Evolutionary conservation across 1,284 basidiomycete species (phyloP), one percentile per base, ranked within the genome.

Genomic region (Gymnopus androsaceus): DNA sequence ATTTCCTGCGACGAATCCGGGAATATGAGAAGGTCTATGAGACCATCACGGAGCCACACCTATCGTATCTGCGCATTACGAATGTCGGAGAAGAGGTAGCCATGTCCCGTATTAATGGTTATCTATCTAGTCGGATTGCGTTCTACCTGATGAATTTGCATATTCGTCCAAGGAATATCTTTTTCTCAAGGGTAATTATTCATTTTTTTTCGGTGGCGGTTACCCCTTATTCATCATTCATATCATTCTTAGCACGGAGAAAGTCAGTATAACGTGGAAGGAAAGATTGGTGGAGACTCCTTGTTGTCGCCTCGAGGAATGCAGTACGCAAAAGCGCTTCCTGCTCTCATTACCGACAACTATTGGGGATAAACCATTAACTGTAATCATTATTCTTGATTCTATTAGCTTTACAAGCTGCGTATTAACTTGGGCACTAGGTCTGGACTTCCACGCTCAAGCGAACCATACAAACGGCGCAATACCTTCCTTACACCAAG

Each of bases 101-200:
- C 1, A 82, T 95, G 59, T 90, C 88, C 62, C 82, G 87, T 61
- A 95, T 95, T 51, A 83, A 94, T 64, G 94, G 95, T 19, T 99
- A 99, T 68, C 75, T 99, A 58, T 94, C 97, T 69, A 94, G 92
- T 78, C 88, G 97, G 34, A 96, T 99, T 62, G 96, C 94, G 3
- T 99, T 98, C 75, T 99, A 97, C 73, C 79, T 99, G 57, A 98
- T 98, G 95, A 99, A 99, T 73, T 72, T 98, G 64, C 97, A 99
- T 70, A 77, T 99, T 61, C 97, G 98, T 66, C 96, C 97, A 12
- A 81, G 97, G 59, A 94, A 90, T 69, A 98, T 99, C 64, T 99
- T 95, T 73, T 87, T 99, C 63, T 98, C 97, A 7, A 77, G 97
- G 64, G 94, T 95, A 66, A 66, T 83, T 74, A 11, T 3, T 42